These are phyloP conservation scores for Pseudogymnoascus pannorum DNA, from an alignment of 2,329 filamentous ascomycete genomes.

Conservation along the genomic window DNA sequence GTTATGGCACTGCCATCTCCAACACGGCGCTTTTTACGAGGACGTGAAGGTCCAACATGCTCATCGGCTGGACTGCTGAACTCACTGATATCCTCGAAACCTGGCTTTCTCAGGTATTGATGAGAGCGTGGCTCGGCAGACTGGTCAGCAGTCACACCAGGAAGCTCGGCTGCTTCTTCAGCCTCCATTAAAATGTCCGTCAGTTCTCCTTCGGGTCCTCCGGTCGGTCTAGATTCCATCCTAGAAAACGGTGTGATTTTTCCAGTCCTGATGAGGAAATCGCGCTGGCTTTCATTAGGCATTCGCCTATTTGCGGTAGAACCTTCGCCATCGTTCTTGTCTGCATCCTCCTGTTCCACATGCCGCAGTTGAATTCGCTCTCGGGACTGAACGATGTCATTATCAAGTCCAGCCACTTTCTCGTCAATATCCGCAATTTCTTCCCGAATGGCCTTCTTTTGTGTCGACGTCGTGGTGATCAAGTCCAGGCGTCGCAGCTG, in stretches of 20 bases:
- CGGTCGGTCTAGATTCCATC: constrained; percentile 52
- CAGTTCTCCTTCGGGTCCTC: constrained; percentile 59
- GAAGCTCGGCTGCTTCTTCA: constrained; percentile 47
- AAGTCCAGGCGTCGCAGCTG: constrained; percentile 47
- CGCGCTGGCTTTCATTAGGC: constrained; percentile 74
- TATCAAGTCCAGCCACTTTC: constrained; percentile 41
- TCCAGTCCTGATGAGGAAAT: constrained; percentile 88
- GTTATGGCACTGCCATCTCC: constrained; percentile 30
- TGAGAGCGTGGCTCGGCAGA: constrained; percentile 52
- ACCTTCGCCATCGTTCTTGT: constrained; percentile 36
- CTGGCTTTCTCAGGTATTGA: constrained; percentile 64
- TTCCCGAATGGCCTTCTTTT: constrained; percentile 42
- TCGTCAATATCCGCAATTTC: constrained; percentile 59
- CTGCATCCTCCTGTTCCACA: constrained; percentile 40
- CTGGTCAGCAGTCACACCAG: constrained; percentile 35
- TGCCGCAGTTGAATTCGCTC: constrained; percentile 72
- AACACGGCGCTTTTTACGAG: constrained; percentile 48
- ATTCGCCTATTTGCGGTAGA: constrained; percentile 51
- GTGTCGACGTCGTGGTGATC: neutral
- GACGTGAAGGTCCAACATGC: constrained; percentile 50
- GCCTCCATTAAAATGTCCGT: constrained; percentile 76
- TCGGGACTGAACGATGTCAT: constrained; percentile 74
- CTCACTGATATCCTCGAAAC: constrained; percentile 51
- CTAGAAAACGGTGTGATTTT: constrained; percentile 90
- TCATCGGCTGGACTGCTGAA: constrained; percentile 30